A percentile compares a stretch with the other conserved stretches of the same genome.
phyloP scores from a whole-genome alignment of 2,329 filamentous ascomycete genomes.

The Diplocarpon rosae region DNA sequence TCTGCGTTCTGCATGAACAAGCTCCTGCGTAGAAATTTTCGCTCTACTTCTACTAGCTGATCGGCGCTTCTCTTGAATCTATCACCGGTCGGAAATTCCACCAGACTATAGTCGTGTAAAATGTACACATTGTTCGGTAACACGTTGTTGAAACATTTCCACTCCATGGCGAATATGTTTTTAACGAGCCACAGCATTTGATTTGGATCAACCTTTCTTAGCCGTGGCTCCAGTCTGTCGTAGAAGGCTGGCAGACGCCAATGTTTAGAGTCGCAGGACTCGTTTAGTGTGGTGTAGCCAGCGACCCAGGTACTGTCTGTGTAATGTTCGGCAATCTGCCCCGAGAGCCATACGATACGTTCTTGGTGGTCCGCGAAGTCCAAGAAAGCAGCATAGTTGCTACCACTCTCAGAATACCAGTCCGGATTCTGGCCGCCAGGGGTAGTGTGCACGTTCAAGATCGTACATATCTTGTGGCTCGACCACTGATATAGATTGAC shows the following conservation, averaged over 20 bases:
- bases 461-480: slow-evolving; percentile 33
- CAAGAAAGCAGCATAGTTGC: slow-evolving; percentile 34
- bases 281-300: slow-evolving; percentile 27
- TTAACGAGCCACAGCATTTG: slow-evolving; percentile 41
- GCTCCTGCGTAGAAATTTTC: slow-evolving; percentile 33
- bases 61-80: slow-evolving; percentile 32
- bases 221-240: slow-evolving; percentile 30
- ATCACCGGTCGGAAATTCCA: slow-evolving; percentile 37
- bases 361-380: slow-evolving; percentile 37
- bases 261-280: slow-evolving; percentile 28
- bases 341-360: slow-evolving; percentile 34
- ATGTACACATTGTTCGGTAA: slow-evolving; percentile 40
- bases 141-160: slow-evolving; percentile 31
- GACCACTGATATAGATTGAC: slow-evolving; percentile 23
- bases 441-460: slow-evolving; percentile 35
- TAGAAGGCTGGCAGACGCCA: slow-evolving; percentile 32
- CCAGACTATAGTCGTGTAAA: slow-evolving; percentile 41
- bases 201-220: slow-evolving; percentile 33
- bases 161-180: slow-evolving; percentile 44
- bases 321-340: slow-evolving; percentile 32
- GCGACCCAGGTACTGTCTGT: slow-evolving; percentile 30
- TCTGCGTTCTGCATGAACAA: slow-evolving; percentile 33
- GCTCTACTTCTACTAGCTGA: slow-evolving; percentile 33
- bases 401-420: slow-evolving; percentile 34
- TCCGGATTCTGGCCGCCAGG: slow-evolving; percentile 38